These are phyloP conservation scores for Dryas alaskensis DNA, from an alignment of 306 rosid genomes.

Conservation along the genomic window DNA sequence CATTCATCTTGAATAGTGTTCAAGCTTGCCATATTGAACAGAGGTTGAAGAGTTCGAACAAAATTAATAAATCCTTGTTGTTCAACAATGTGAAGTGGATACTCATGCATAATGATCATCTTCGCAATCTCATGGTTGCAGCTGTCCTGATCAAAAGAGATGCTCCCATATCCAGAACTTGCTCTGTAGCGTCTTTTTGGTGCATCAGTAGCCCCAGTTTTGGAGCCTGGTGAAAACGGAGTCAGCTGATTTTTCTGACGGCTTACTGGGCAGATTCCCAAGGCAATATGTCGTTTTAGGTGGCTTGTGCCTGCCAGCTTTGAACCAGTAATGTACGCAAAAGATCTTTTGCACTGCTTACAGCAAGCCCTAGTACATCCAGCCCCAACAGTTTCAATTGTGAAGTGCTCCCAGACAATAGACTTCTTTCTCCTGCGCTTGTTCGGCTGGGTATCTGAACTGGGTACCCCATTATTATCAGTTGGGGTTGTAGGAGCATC, in stretches of 20 bases:
- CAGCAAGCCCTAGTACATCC: conserved; percentile 67
- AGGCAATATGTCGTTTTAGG: conserved; percentile 68
- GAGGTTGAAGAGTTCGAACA: conserved; percentile 66
- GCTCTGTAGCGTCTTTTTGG: conserved; percentile 57
- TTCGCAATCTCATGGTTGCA: conserved; percentile 65
- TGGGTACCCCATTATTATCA: conserved; percentile 39
- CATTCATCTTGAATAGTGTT: conserved; percentile 54
- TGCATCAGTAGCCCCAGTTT: conserved; percentile 32
- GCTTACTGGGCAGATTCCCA: conserved; percentile 70
- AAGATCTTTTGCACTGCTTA: conserved; percentile 73
- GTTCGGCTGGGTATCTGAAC: conserved; percentile 40
- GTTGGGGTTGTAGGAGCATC: conserved; percentile 28
- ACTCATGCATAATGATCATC: conserved; percentile 83
- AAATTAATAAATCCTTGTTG: conserved; percentile 71
- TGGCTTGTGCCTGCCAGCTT: conserved; percentile 88
- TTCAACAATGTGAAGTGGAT: conserved; percentile 83
- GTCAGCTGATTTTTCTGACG: conserved; percentile 51
- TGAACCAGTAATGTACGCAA: conserved; percentile 73
- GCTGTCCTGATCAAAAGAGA: conserved; percentile 59
- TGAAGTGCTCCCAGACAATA: conserved; percentile 85
- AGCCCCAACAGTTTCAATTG: conserved; percentile 56
- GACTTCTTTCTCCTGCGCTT: conserved; percentile 72
- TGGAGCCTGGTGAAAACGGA: conserved; percentile 24
- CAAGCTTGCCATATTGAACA: conserved; percentile 47
- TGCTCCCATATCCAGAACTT: conserved; percentile 33